Evolutionary conservation across 805 yeast species (phyloP).

Genomic region (Lachancea sp.): DNA sequence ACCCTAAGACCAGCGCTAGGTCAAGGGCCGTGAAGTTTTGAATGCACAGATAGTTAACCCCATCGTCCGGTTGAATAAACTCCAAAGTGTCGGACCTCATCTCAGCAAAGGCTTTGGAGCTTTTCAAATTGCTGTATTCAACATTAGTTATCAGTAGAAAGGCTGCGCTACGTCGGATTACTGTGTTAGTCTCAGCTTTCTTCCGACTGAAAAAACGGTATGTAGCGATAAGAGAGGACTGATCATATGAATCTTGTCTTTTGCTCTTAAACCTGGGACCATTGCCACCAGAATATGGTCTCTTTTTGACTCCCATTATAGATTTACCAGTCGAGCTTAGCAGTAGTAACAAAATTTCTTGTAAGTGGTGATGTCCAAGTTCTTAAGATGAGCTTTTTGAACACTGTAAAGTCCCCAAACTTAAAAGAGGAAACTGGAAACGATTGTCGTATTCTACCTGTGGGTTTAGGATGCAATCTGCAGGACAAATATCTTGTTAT

Average conservation of each 20-base stretch:
- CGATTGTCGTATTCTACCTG: background rate
- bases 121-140: background rate
- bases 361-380: no score
- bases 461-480: background rate
- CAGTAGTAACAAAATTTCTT: no score
- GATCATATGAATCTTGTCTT: background rate
- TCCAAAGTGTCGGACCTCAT: background rate
- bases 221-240: background rate
- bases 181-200: background rate
- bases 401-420: background rate
- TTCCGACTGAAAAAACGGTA: background rate
- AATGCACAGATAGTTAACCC: background rate
- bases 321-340: background rate
- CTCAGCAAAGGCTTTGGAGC: background rate
- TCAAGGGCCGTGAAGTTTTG: constrained; percentile 3
- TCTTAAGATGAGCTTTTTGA: no score
- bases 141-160: background rate
- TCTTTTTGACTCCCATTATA: constrained; percentile 14
- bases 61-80: background rate
- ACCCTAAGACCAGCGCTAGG: constrained; percentile 1
- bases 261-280: background rate
- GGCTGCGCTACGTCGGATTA: background rate
- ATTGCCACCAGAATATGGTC: constrained; percentile 10
- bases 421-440: no score
- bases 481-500: background rate